phyloP scores from a whole-genome alignment of 2,329 filamentous ascomycete species.

The Lasiodiplodia citricola region DNA sequence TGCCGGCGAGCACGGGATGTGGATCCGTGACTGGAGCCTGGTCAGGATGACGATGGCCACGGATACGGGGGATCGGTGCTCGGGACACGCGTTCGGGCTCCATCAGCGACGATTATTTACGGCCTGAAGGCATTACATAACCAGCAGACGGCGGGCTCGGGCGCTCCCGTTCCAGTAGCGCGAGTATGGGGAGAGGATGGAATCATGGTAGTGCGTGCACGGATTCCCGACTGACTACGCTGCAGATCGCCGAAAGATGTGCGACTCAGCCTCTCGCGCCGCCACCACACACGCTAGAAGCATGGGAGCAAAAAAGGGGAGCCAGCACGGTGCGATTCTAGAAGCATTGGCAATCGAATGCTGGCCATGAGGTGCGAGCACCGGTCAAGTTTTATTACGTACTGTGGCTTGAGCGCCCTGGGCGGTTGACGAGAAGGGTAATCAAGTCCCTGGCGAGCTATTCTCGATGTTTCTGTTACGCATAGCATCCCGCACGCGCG shows the following conservation, averaged over 20 bases:
- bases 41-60: neutral
- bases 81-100: neutral
- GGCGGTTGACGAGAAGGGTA: neutral
- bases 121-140: neutral
- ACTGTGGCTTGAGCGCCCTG: constrained; percentile 21
- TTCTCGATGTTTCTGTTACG: constrained; percentile 20
- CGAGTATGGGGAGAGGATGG: constrained; percentile 21
- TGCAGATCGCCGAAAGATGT: constrained; percentile 3
- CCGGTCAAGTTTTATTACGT: constrained; percentile 9
- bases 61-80: neutral
- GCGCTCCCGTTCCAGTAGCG: neutral
- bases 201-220: constrained; percentile 6
- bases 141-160: neutral
- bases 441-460: neutral
- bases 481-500: constrained; percentile 21
- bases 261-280: neutral
- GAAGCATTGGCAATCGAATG: neutral
- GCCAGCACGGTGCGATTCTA: neutral
- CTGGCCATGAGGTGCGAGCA: neutral
- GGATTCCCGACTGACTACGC: constrained; percentile 7
- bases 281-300: neutral
- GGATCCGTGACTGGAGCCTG: neutral
- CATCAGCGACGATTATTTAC: neutral
- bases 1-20: neutral
- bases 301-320: neutral